Base-by-base conservation (phyloP, 208 protist genomes). In the Trypanosoma theileri region DNA sequence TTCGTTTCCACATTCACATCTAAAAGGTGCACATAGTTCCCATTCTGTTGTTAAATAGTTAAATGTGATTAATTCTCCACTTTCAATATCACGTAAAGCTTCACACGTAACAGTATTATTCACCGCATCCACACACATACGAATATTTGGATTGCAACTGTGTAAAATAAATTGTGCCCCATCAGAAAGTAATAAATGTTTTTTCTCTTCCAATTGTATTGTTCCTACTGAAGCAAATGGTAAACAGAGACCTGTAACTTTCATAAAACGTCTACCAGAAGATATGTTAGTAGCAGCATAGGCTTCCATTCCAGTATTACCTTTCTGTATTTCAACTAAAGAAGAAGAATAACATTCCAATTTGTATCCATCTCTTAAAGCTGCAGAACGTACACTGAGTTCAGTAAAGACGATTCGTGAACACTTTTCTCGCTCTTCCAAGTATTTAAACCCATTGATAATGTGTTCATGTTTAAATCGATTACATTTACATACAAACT, bases 1-100 rank as follows among this genome's bases (percentile, higher is more conserved):
- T 9, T 69, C 48, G 24, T 79, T 56, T n/a, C 73, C 60, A 70
- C 90, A 95, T 13, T 85, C 64, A 66, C 90, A 95, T 57, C 73
- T 79, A 66, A 95, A 92, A 9, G 84, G 80, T 48, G 75, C 66
- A 74, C 59, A 75, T 79, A 95, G 83, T 50, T 89, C 82, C 87
- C 88, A 95, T 75, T 95, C 90, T 22, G 86, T 91, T 8, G 90
- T 78, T 70, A 85, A 84, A 69, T 93, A 95, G 78, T 95, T 91
- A 57, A 87, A 88, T 16, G 83, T 66, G 60, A 95, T 78, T 41
- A 89, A 63, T 69, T 93, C 90, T 14, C 69, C 85, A 8, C 21
- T 56, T 21, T 24, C 54, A 62, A 95, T 93, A 69, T 89, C 78
- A 21, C 80, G 82, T 62, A 95, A 65, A 35, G 90, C 85, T 55